A percentile compares a stretch with the other conserved stretches of the same genome.
These are phyloP conservation scores for Fusarium verrucosum DNA, from an alignment of 2,329 filamentous ascomycete genomes.

Conservation along the genomic window DNA sequence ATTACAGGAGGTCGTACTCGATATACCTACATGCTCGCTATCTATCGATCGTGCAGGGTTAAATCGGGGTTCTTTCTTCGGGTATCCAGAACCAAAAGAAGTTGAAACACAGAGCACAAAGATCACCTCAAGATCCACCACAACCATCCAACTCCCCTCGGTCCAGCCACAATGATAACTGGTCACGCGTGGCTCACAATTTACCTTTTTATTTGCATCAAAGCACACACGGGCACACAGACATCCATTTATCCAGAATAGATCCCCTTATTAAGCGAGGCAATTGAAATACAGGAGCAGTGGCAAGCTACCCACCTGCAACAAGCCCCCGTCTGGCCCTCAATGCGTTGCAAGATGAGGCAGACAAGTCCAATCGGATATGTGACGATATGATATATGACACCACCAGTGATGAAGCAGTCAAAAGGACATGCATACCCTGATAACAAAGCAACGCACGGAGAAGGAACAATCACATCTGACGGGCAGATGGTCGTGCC, in stretches of 20 bases:
- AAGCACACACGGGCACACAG: constrained; percentile 13
- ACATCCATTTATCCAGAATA: constrained; percentile 7
- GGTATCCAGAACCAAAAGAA: not conserved
- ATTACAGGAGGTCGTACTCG: not conserved
- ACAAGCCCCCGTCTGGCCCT: not conserved
- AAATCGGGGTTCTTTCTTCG: not conserved
- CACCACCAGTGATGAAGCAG: not conserved
- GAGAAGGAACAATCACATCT: constrained; percentile 23
- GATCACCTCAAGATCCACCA: not conserved
- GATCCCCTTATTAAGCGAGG: constrained; percentile 11
- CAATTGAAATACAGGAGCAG: constrained; percentile 2
- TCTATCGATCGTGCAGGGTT: not conserved
- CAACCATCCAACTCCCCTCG: too few relatives aligned
- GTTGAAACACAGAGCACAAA: constrained; percentile 23
- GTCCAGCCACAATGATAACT: not conserved
- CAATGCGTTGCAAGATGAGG: constrained; percentile 8
- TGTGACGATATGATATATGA: constrained; percentile 8
- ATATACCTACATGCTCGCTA: not conserved
- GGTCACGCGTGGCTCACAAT: constrained; percentile 39
- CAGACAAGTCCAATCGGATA: constrained; percentile 16
- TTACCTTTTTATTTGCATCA: constrained; percentile 40
- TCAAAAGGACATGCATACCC: constrained; percentile 23
- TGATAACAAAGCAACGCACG: constrained; percentile 25
- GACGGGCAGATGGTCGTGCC: constrained; percentile 12
- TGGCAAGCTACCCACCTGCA: constrained; percentile 15